phyloP scores from a whole-genome alignment of 179 eudicot genomes.

The Sideroxylon spinosum region DNA sequence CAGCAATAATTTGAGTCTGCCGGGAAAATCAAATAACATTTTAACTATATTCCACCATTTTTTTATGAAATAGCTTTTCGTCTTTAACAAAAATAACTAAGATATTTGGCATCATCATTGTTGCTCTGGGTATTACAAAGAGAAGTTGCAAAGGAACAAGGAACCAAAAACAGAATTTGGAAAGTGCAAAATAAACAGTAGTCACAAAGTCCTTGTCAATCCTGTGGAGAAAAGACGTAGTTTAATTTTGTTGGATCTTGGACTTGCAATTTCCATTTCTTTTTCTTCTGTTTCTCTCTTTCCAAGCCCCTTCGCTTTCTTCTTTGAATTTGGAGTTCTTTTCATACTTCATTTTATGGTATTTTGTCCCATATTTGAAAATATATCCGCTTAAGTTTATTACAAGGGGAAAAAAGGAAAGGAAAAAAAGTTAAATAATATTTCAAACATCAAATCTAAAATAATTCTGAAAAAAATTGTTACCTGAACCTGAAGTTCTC shows the following conservation, averaged over 20 bases:
- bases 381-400: neutral
- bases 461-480: neutral
- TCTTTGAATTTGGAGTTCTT: neutral
- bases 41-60: neutral
- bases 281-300: neutral
- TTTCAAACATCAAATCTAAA: neutral
- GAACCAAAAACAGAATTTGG: neutral
- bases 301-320: neutral
- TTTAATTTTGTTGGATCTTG: neutral
- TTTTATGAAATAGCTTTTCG: neutral
- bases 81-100: neutral
- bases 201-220: slow-evolving; percentile 1
- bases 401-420: neutral
- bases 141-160: neutral
- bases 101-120: neutral
- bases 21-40: slow-evolving; percentile 19
- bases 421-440: neutral
- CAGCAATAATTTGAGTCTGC: slow-evolving; percentile 99
- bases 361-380: neutral
- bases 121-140: neutral
- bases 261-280: neutral
- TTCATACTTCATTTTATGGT: neutral
- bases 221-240: neutral
- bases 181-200: neutral
- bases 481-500: slow-evolving; percentile 99